Conservation (phyloP, 352 stramenopile genomes). For the Phytopythium chamaehyphon region DNA sequence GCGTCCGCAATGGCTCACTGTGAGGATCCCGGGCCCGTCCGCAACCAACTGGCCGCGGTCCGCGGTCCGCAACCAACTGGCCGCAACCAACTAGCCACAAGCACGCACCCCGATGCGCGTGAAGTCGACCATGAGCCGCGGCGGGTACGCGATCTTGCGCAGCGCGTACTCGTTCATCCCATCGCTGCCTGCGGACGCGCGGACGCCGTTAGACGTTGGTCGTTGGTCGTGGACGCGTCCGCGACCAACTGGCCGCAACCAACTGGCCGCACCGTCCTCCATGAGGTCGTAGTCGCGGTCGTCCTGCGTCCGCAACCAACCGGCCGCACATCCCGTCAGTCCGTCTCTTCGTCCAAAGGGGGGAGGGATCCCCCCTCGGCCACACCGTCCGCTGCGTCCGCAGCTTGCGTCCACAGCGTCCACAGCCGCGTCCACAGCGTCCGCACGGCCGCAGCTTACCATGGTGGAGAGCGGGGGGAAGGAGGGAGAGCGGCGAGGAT, state of each 20-base stretch:
- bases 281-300: slow-evolving; percentile 41
- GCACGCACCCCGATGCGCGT: slow-evolving; percentile 63
- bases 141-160: slow-evolving; percentile 51
- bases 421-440: no score
- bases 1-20: no score
- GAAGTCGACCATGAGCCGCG: slow-evolving; percentile 84
- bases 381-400: no score
- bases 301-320: slow-evolving; percentile 19
- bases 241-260: background rate
- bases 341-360: background rate
- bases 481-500: background rate
- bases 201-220: slow-evolving; percentile 4
- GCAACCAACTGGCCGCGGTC: background rate
- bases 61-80: no score
- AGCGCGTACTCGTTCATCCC: slow-evolving; percentile 21
- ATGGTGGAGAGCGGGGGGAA: background rate
- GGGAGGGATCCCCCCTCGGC: background rate
- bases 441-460: no score
- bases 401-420: no score
- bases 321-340: background rate
- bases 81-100: no score
- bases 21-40: no score
- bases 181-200: slow-evolving; percentile 12
- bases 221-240: background rate
- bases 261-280: slow-evolving; percentile 52